Evolutionary conservation across 1,139 yeast species (phyloP), one percentile per base, ranked within the genome.

Genomic region (Magnusiomyces magnusii): DNA sequence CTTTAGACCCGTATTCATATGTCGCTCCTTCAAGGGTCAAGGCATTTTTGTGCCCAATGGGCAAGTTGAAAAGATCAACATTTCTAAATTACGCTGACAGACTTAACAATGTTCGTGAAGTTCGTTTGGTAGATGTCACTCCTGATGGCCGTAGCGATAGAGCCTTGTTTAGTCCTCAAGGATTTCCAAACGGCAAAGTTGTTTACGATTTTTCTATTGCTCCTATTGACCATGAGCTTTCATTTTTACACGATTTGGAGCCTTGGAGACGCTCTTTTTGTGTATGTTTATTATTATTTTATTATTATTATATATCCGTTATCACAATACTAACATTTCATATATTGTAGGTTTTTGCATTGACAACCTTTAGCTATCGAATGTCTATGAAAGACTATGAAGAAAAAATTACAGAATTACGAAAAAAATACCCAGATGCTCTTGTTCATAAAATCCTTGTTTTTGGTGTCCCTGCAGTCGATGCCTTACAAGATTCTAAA

Each of bases 231-330:
- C 76, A 78, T 27, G 88, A 85, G 57, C 76, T 80, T 24, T 73
- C 84, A 10, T 86, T 87, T 61, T 75, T 92, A 58, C 89, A 87
- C 65, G 97, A 92, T 71, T 84, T 92, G 64, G 98, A 93, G 71
- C 96, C 97, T 0, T 89, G 80, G 71, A 75, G 98, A 57, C 90
- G 90, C 69, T 70, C 72, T 36, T 58, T 70, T 51, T 58, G 62
- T 36, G 62, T 60, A 58, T 54, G 62, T 54, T 9, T 23, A 28
- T 15, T 5, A 3, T 28, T 50, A 3, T 80, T 85, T 0, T 84
- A 86, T 63, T 77, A n/a, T n/a, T n/a, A n/a, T n/a, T n/a, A n/a
- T n/a, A n/a, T 85, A 3, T 77, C 60, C 59, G 17, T 63, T 58
- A 17, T 24, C n/a, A 44, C 24, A 44, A 25, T 36, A n/a, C n/a